Conservation (phyloP, 75 land plant species). For the Sequoia sempervirens region DNA sequence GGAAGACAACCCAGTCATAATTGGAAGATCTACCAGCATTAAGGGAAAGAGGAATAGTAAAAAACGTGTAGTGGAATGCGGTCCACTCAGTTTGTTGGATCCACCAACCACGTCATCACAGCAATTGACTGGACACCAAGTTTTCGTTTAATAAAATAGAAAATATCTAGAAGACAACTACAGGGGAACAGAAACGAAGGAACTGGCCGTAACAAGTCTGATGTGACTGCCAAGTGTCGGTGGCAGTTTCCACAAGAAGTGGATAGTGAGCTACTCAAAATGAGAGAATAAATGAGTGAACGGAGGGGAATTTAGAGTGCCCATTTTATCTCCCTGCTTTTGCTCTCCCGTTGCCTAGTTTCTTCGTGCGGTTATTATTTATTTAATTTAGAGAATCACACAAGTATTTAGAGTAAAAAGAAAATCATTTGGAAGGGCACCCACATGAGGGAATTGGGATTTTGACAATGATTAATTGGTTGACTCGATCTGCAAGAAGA, state of each 20-base stretch:
- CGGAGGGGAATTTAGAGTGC: neutral
- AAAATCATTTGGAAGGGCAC: neutral
- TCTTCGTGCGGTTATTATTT: neutral
- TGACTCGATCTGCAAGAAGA: neutral
- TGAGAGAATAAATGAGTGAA: neutral
- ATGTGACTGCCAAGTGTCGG: conserved; percentile 6
- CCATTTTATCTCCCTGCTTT: neutral
- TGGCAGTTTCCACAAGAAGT: neutral
- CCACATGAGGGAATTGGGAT: neutral
- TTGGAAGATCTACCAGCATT: neutral
- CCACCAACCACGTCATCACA: neutral
- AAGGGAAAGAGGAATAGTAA: neutral
- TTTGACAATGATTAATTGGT: neutral
- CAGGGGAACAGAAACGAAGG: conserved; percentile 4
- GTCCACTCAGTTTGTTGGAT: neutral
- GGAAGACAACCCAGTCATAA: neutral
- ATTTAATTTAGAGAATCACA: neutral
- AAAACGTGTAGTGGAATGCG: neutral
- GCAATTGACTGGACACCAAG: neutral
- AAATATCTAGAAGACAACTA: neutral
- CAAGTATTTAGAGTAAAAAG: neutral
- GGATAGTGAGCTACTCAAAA: neutral
- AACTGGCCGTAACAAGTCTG: neutral
- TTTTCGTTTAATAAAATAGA: neutral
- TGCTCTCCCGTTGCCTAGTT: neutral